Evolutionary conservation across 2,329 filamentous ascomycete species (phyloP), one percentile per base, ranked within the genome.

Genomic region (Aspergillus glaucus): DNA sequence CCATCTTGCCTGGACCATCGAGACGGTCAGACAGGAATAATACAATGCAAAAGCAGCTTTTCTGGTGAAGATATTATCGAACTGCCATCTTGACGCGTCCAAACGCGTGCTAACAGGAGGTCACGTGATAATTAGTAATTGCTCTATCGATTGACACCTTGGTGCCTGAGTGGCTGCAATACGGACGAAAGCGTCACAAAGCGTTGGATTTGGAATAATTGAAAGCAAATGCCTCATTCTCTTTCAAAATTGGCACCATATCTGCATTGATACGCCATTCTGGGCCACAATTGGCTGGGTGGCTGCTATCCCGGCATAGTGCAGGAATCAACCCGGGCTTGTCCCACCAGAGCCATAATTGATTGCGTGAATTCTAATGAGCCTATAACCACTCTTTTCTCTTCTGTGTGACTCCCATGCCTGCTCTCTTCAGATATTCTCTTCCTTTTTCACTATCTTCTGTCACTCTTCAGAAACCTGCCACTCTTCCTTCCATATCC

Each of bases 1-100:
- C 87, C 77, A 72, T 72, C 47, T 32, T 59, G 50, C 40, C 32
- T 45, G 17, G 17, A 15, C 24, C 45, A 50, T 43, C 19, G 30
- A 45, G 43, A 36, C 5, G 3, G 15, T 10, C n/a, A 19, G 17
- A 7, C 26, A 44, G 24, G 12, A 15, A 15, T 1, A 12, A 12
- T 30, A 30, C 10, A 5, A 4, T 4, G 26, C 26, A 30, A 30
- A 30, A 30, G 26, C 26, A 5, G 26, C 10, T 30, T 3, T 30
- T 12, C 10, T 30, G 10, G 9, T 12, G 26, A 30, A 30, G 34
- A 15, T n/a, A 37, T 37, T 6, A 15, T 15, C 8, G 12, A 15
- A n/a, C 14, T 15, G 34, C n/a, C n/a, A 37, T 37, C 17, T 37
- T 37, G 34, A 37, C 34, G 34, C 34, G 34, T 19, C 6, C 12